Evolutionary conservation across 179 eudicot species (phyloP).

Genomic region (Carnegiea gigantea): DNA sequence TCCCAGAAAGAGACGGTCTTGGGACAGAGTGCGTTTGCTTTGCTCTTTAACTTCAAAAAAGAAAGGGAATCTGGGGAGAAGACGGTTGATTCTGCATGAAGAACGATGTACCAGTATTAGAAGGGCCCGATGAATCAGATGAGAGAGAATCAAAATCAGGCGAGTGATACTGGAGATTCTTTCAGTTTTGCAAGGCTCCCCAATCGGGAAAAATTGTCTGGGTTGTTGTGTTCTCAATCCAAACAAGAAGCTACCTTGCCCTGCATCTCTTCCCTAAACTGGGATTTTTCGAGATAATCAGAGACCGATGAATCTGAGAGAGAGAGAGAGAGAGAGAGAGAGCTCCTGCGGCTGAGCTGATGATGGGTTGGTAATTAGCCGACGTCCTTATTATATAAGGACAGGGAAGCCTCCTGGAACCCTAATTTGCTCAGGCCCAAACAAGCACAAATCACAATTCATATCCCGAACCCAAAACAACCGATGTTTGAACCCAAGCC

Average conservation of each 20-base stretch:
- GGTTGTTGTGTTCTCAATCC: conserved; percentile 28
- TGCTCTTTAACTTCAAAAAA: conserved; percentile 24
- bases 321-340: not conserved
- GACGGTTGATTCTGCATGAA: too few relatives aligned
- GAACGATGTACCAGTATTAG: conserved; percentile 33
- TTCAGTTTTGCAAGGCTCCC: conserved; percentile 43
- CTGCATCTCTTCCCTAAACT: too few relatives aligned
- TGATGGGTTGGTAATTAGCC: too few relatives aligned
- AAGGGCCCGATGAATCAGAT: conserved; percentile 57
- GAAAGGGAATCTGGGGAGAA: not conserved
- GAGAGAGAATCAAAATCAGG: conserved; percentile 44
- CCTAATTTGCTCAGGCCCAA: too few relatives aligned
- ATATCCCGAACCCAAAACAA: too few relatives aligned
- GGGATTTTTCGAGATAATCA: too few relatives aligned
- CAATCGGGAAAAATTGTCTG: conserved; percentile 35
- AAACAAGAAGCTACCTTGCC: conserved; percentile 63
- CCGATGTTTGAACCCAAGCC: too few relatives aligned
- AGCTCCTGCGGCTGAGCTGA: too few relatives aligned
- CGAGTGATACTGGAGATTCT: conserved; percentile 52
- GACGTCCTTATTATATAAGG: too few relatives aligned
- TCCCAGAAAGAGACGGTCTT: conserved; percentile 21
- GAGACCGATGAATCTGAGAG: too few relatives aligned
- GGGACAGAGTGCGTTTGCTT: conserved; percentile 89
- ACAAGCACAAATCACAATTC: too few relatives aligned
- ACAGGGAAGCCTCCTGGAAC: too few relatives aligned